Percentiles rank a stretch among this genome's conserved stretches.
Conservation (phyloP, 805 yeast genomes). For the Debaryomyces prosopidis region DNA sequence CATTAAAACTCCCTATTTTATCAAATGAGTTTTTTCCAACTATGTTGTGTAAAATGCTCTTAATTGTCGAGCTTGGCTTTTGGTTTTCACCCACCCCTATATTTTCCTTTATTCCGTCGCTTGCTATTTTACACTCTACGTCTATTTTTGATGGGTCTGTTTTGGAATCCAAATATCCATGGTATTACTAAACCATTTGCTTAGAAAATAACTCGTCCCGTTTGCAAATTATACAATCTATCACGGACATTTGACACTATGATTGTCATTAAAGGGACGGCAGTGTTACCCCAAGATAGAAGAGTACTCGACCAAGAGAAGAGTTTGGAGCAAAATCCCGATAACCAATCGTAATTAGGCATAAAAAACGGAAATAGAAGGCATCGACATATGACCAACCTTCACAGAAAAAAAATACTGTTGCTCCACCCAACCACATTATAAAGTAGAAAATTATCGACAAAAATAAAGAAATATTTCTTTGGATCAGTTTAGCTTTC, state of each 20-base stretch:
- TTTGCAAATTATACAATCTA: conserved; percentile 37
- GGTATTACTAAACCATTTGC: conserved; percentile 3
- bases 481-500: conserved; percentile 40
- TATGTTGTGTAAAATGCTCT: conserved; percentile 4
- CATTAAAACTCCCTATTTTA: no score
- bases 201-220: conserved; percentile 4
- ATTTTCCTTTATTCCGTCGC: no score
- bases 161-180: conserved; percentile 6
- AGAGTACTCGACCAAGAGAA: conserved; percentile 69
- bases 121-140: no score
- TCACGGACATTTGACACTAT: conserved; percentile 77
- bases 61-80: conserved; percentile 5
- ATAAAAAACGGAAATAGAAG: conserved; percentile 74
- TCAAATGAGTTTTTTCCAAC: neutral
- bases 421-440: conserved; percentile 77
- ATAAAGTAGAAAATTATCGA: conserved; percentile 47
- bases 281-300: conserved; percentile 76
- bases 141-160: no score
- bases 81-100: conserved; percentile 1
- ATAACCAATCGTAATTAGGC: conserved; percentile 81
- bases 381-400: conserved; percentile 71
- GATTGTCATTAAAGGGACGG: conserved; percentile 86
- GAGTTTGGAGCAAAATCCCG: conserved; percentile 70
- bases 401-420: conserved; percentile 60
- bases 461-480: conserved; percentile 34